These are phyloP conservation scores for Vachellia pachyceras DNA, from an alignment of 306 rosid genomes.

Conservation along the genomic window DNA sequence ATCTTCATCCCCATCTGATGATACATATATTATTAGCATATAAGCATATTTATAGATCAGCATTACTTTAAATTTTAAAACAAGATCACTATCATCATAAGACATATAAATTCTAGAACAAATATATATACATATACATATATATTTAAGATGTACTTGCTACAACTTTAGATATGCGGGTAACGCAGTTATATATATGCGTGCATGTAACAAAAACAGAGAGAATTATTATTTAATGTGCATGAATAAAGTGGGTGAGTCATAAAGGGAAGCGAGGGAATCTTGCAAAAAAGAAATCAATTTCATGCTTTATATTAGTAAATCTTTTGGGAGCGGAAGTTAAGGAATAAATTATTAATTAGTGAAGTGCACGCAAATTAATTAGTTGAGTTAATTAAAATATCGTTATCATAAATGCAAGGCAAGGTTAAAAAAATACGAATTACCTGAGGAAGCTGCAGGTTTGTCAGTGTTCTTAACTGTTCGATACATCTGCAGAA, in stretches of 20 bases:
- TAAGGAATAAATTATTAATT: slow-evolving; percentile 31
- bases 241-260: slow-evolving; percentile 38
- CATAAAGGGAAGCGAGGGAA: slow-evolving; percentile 55
- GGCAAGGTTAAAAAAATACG: not conserved
- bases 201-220: not conserved
- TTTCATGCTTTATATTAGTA: not conserved
- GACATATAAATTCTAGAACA: too few species aligned
- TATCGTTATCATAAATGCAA: not conserved
- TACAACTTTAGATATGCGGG: slow-evolving; percentile 1
- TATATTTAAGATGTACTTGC: not conserved
- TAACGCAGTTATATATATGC: slow-evolving; percentile 19
- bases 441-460: slow-evolving; percentile 83
- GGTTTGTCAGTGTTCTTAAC: slow-evolving; percentile 95
- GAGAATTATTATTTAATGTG: slow-evolving; percentile 15
- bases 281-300: slow-evolving; percentile 36
- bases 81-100: not conserved
- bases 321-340: slow-evolving; percentile 35
- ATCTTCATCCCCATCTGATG: slow-evolving; percentile 84
- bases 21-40: not conserved
- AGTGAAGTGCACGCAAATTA: slow-evolving; percentile 3
- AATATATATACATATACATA: not conserved
- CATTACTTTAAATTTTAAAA: not conserved
- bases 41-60: not conserved
- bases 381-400: not conserved
- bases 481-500: slow-evolving; percentile 87